Evolutionary conservation across 1,284 basidiomycete species (phyloP).

Genomic region (Serendipita sp.): DNA sequence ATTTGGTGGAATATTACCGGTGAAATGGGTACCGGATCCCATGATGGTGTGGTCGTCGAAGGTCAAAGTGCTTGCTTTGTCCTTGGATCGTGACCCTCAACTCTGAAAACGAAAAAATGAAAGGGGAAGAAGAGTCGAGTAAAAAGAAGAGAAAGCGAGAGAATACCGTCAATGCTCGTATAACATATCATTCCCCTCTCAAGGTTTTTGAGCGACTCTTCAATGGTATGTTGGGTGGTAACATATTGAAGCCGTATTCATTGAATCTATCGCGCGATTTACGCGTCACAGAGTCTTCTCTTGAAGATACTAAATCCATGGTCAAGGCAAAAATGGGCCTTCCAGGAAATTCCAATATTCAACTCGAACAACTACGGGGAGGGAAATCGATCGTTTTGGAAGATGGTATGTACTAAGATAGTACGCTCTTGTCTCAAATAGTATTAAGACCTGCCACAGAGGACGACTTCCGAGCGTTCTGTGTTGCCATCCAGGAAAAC

Average conservation of each 20-base stretch:
- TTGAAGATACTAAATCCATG: constrained; percentile 38
- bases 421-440: background rate
- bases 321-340: constrained; percentile 49
- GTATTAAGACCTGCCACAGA: constrained; percentile 27
- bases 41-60: constrained; percentile 15
- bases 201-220: constrained; percentile 51
- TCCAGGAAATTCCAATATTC: constrained; percentile 25
- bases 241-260: too few relatives aligned
- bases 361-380: constrained; percentile 42
- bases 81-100: constrained; percentile 1
- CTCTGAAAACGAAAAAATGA: background rate
- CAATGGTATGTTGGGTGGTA: constrained; percentile 30
- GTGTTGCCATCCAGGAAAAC: constrained; percentile 27
- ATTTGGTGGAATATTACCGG: constrained; percentile 15
- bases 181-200: constrained; percentile 37
- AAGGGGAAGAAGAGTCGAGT: constrained; percentile 23
- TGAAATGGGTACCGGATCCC: constrained; percentile 19
- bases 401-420: constrained; percentile 36
- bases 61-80: constrained; percentile 8
- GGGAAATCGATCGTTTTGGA: constrained; percentile 46
- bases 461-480: constrained; percentile 63
- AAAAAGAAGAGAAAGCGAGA: constrained; percentile 32
- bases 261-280: background rate
- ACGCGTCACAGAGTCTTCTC: constrained; percentile 34
- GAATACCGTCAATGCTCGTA: constrained; percentile 24